These are phyloP conservation scores for Chlamydomonas schloesseri DNA, from an alignment of 139 green algal genomes.

Conservation along the genomic window DNA sequence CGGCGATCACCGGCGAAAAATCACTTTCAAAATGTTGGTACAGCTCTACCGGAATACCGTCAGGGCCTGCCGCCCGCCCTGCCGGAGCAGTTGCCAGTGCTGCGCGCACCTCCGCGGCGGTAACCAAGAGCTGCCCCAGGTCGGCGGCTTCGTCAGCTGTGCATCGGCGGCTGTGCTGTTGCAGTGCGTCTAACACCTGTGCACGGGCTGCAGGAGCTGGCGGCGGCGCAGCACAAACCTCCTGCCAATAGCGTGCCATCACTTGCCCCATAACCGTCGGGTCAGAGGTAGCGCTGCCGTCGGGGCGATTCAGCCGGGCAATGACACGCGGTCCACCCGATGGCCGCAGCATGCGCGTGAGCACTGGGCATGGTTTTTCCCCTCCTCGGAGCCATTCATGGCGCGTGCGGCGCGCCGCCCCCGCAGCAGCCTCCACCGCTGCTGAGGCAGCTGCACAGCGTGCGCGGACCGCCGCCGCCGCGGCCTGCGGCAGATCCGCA, in stretches of 20 bases:
- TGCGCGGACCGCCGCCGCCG: too few relatives aligned
- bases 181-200: background rate
- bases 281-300: background rate
- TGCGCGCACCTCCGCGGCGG: background rate
- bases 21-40: background rate
- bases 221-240: background rate
- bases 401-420: too few relatives aligned
- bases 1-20: background rate
- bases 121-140: background rate
- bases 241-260: background rate
- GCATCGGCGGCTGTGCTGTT: background rate
- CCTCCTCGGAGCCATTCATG: too few relatives aligned
- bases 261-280: background rate
- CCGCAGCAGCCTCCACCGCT: too few relatives aligned
- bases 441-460: too few relatives aligned
- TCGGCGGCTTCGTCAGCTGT: rapidly evolving
- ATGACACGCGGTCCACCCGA: background rate
- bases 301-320: background rate
- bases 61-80: background rate
- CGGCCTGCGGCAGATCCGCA: too few relatives aligned
- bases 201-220: background rate
- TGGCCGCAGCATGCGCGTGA: background rate
- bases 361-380: too few relatives aligned
- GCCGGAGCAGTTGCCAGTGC: background rate
- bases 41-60: slow-evolving; percentile 26